Conservation (phyloP, 169 alveolate genomes). For the Plasmodium adleri region DNA sequence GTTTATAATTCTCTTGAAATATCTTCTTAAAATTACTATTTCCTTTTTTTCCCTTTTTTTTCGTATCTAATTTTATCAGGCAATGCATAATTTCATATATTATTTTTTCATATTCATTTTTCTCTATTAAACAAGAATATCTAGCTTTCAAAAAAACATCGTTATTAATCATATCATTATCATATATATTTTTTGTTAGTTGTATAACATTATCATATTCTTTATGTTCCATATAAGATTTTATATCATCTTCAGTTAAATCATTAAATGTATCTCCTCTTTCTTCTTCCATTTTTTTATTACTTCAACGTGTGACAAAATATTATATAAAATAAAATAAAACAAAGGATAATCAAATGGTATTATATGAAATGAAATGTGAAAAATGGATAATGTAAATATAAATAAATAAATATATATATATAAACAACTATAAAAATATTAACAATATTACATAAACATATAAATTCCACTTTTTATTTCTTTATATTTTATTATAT, state of each 20-base stretch:
- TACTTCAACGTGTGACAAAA: too few relatives aligned
- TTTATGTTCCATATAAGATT: conserved; percentile 26
- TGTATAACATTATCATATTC: conserved; percentile 18
- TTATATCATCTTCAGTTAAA: conserved; percentile 16
- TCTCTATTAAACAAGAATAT: conserved; percentile 32
- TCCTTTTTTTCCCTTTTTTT: conserved; percentile 8
- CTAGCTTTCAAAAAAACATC: conserved; percentile 28
- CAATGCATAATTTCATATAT: conserved; percentile 23
- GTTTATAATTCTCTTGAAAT: conserved; percentile 48
- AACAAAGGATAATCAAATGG: too few relatives aligned
- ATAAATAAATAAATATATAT: too few relatives aligned
- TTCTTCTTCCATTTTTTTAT: neutral
- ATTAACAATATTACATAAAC: too few relatives aligned
- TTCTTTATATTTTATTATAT: too few relatives aligned
- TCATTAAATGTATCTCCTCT: neutral
- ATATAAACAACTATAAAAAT: too few relatives aligned
- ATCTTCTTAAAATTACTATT: conserved; percentile 20
- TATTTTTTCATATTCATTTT: conserved; percentile 5
- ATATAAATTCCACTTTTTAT: too few relatives aligned
- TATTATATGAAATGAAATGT: too few relatives aligned
- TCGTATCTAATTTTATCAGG: neutral
- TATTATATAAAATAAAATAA: too few relatives aligned
- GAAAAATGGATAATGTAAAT: too few relatives aligned
- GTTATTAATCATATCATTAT: neutral
- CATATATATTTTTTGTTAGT: conserved; percentile 28